Conservation (phyloP, 2,329 filamentous ascomycete genomes). For the Cladophialophora immunda region DNA sequence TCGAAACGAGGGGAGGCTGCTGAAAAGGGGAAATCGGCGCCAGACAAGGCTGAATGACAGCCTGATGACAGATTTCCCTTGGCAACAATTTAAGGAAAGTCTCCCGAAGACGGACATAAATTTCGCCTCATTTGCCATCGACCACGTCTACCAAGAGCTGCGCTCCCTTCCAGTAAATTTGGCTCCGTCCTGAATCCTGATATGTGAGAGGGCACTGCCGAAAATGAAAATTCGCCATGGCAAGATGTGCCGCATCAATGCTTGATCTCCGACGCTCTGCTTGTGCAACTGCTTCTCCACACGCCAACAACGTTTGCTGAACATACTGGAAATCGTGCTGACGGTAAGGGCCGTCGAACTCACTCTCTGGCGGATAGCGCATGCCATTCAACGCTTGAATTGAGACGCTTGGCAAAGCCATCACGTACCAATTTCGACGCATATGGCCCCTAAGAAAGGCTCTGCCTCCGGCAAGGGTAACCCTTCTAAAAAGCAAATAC, state of each 20-base stretch:
- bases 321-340: neutral
- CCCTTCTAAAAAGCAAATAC: constrained; percentile 33
- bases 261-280: neutral
- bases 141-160: neutral
- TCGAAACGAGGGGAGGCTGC: constrained; percentile 4
- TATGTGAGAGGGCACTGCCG: neutral
- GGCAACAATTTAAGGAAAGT: constrained; percentile 9
- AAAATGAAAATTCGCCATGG: neutral
- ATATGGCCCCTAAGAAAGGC: constrained; percentile 41
- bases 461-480: constrained; percentile 27
- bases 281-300: neutral
- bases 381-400: neutral
- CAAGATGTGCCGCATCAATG: neutral
- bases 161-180: neutral
- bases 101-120: constrained; percentile 13
- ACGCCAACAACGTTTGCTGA: neutral
- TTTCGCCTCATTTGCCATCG: constrained; percentile 5
- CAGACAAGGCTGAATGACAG: constrained; percentile 23
- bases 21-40: constrained; percentile 17
- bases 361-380: neutral
- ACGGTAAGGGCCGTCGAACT: neutral
- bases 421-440: neutral
- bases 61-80: neutral
- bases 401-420: neutral
- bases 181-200: neutral